phyloP scores from a whole-genome alignment of 225 moss, liverwort and hornwort species.

The Polytrichum formosum region DNA sequence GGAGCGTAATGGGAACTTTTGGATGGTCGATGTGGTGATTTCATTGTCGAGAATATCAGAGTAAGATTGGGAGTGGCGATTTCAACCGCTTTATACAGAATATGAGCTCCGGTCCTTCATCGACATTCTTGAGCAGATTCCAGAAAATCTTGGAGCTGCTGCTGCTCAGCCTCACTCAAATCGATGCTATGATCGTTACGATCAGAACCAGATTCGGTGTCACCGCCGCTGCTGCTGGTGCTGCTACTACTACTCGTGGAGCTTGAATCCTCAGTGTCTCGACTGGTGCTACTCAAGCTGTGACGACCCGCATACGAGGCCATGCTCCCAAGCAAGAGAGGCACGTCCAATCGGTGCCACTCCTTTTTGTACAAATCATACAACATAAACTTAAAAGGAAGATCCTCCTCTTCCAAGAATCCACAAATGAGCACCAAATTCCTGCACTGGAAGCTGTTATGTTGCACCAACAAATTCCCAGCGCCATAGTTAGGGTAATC shows the following conservation, averaged over 20 bases:
- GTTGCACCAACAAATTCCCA: slow-evolving; percentile 36
- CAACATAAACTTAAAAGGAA: slow-evolving; percentile 48
- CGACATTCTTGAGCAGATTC: too few species aligned
- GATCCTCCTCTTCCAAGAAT: slow-evolving; percentile 41
- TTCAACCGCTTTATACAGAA: too few species aligned
- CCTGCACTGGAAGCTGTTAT: slow-evolving; percentile 42
- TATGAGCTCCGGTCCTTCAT: too few species aligned
- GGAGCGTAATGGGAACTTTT: too few species aligned
- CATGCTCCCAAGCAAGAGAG: slow-evolving; percentile 22
- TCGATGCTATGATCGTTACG: too few species aligned
- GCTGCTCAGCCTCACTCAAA: too few species aligned
- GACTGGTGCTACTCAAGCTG: slow-evolving; percentile 36
- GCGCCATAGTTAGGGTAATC: slow-evolving; percentile 47
- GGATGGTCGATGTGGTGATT: too few species aligned
- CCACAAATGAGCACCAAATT: slow-evolving; percentile 52
- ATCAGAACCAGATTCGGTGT: not conserved
- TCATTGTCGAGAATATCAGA: too few species aligned
- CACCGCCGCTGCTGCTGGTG: slow-evolving; percentile 2
- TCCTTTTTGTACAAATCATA: slow-evolving; percentile 32
- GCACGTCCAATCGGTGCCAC: slow-evolving; percentile 38
- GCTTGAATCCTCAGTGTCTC: slow-evolving; percentile 17
- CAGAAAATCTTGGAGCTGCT: too few species aligned
- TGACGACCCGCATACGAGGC: slow-evolving; percentile 21
- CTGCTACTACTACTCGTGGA: slow-evolving; percentile 3
- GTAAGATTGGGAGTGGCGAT: too few species aligned